phyloP scores from a whole-genome alignment of 2,329 filamentous ascomycete species.

The Fusarium sulawesiense region DNA sequence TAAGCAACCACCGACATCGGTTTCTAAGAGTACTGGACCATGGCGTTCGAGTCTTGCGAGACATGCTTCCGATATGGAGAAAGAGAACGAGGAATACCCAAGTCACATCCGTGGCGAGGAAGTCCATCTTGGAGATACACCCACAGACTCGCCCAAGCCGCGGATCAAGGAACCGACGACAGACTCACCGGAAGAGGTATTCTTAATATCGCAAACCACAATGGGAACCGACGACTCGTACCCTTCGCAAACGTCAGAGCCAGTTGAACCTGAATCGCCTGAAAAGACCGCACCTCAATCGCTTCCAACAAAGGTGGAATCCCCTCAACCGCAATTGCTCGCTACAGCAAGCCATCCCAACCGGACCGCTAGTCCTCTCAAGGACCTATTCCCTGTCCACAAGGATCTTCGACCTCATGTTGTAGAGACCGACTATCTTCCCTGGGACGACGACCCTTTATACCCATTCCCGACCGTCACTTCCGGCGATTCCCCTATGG shows the following conservation, averaged over 20 bases:
- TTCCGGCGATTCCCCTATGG: slow-evolving; percentile 24
- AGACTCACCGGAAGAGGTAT: slow-evolving; percentile 55
- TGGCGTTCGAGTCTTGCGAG: slow-evolving; percentile 47
- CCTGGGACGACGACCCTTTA: slow-evolving; percentile 66
- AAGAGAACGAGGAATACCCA: slow-evolving; percentile 54
- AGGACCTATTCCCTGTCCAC: slow-evolving; percentile 47
- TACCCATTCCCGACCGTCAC: slow-evolving; percentile 60
- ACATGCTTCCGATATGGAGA: slow-evolving; percentile 45
- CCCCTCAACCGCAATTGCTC: slow-evolving; percentile 22
- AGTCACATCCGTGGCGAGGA: slow-evolving; percentile 59
- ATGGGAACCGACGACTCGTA: slow-evolving; percentile 51
- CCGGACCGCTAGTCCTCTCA: slow-evolving; percentile 44
- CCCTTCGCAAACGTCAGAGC: slow-evolving; percentile 49
- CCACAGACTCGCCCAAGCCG: slow-evolving; percentile 12
- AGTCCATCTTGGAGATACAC: slow-evolving; percentile 44
- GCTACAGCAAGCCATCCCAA: slow-evolving; percentile 30
- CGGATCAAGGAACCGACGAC: slow-evolving; percentile 11
- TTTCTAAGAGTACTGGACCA: slow-evolving; percentile 27
- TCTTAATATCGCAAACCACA: slow-evolving; percentile 62
- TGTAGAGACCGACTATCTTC: slow-evolving; percentile 69
- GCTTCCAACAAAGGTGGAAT: slow-evolving; percentile 1
- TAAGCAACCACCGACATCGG: slow-evolving; percentile 34
- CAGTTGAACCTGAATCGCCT: slow-evolving; percentile 40
- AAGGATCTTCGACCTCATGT: slow-evolving; percentile 57
- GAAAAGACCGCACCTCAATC: slow-evolving; percentile 25